Evolutionary conservation across 768 basidiomycete genomes (phyloP), one percentile per base, ranked within the genome.

Genomic region (Lentinula lateritia): DNA sequence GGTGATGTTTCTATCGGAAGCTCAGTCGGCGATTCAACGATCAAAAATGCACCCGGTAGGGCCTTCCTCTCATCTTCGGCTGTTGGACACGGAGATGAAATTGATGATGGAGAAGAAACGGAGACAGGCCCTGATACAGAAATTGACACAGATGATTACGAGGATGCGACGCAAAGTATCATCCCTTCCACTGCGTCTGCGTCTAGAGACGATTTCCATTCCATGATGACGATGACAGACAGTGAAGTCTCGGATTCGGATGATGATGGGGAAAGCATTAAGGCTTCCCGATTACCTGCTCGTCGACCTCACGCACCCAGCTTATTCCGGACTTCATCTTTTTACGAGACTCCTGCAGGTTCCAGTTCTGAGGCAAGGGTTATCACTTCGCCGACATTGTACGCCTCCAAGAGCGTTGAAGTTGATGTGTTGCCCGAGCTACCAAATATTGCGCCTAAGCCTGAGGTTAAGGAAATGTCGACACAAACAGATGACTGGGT

Each of bases 401-500:
- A 88, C 63, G 86, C 86, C 62, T 81, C 81, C 5, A 74, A 74
- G 69, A 73, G 72, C 1, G 73, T 83, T 5, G 72, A 68, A 61
- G 69, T 60, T 2, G 54, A 55, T n/a, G 6, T 39, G 3, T 36
- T 53, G 18, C 42, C 65, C 28, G 64, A 67, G 34, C 65, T 32
- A n/a, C 36, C 38, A 8, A 64, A 71, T 50, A 69, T 72, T 6
- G 67, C 72, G 52, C 68, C 67, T 10, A 89, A 85, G 69, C 83
- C 85, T 0, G 86, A 90, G 66, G 73, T 83, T 36, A 86, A 78
- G 69, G 92, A 94, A 66, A 89, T 85, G 62, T 89, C 86, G 3
- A 85, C 87, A 38, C 92, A 94, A 75, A 93, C 92, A 1, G 92
- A 94, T 63, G 80, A 81, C 54, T 89, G 87, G 88, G 74, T 70